Percentiles rank a stretch among this genome's conserved stretches.
Conservation (phyloP, 345 rosid species). For the Euphorbia peplus region DNA sequence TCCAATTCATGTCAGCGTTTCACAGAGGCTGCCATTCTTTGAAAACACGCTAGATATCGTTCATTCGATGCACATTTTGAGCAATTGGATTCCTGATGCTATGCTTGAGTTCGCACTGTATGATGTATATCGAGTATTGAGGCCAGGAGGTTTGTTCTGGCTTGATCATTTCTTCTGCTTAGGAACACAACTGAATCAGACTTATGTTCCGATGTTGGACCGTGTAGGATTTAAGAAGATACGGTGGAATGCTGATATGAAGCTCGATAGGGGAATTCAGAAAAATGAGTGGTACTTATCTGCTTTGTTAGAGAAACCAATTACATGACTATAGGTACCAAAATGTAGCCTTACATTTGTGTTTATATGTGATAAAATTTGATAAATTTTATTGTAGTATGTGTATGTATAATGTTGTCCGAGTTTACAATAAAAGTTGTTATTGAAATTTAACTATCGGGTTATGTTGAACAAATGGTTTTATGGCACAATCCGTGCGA, state of each 20-base stretch:
- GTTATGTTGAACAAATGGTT: too few relatives aligned
- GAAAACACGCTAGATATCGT: constrained; percentile 53
- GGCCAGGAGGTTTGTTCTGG: constrained; percentile 58
- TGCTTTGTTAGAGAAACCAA: constrained; percentile 47
- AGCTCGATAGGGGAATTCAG: constrained; percentile 31
- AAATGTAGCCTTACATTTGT: too few relatives aligned
- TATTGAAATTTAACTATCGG: too few relatives aligned
- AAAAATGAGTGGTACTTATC: constrained; percentile 48
- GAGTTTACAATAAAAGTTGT: too few relatives aligned
- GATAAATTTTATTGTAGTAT: too few relatives aligned
- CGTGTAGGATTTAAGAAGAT: constrained; percentile 42
- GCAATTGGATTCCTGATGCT: constrained; percentile 47
- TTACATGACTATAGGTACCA: too few relatives aligned
- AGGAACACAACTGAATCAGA: constrained; percentile 43
- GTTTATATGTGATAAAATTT: too few relatives aligned
- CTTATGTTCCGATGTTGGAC: constrained; percentile 36
- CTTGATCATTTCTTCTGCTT: constrained; percentile 52
- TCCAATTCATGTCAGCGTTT: constrained; percentile 40
- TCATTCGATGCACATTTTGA: constrained; percentile 48
- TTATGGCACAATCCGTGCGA: too few relatives aligned
- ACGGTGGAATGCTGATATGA: constrained; percentile 43
- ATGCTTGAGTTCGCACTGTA: constrained; percentile 45
- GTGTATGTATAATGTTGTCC: too few relatives aligned
- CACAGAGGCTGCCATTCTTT: constrained; percentile 54
- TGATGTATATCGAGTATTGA: constrained; percentile 46